phyloP scores from a whole-genome alignment of 352 stramenopile genomes.

The Aphanomyces astaci region DNA sequence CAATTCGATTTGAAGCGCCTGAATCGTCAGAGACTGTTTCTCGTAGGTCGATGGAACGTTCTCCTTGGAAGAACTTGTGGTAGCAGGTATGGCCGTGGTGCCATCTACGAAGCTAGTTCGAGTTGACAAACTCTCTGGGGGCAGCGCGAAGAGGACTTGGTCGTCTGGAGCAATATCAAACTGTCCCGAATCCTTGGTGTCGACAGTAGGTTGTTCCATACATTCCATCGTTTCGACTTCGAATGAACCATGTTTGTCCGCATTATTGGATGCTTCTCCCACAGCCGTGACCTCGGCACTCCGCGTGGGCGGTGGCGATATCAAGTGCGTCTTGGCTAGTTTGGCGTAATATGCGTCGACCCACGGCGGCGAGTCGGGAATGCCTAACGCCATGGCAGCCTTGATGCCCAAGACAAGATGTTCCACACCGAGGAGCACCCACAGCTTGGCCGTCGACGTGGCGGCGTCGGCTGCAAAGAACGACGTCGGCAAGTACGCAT shows the following conservation, averaged over 20 bases:
- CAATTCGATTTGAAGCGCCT: not conserved
- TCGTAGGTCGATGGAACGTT: too few relatives aligned
- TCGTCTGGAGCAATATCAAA: too few relatives aligned
- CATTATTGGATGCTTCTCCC: too few relatives aligned
- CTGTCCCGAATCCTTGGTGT: too few relatives aligned
- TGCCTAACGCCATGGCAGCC: constrained; percentile 50
- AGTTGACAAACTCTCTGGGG: not conserved
- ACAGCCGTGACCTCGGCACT: not conserved
- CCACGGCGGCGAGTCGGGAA: constrained; percentile 63
- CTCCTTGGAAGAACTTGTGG: too few relatives aligned
- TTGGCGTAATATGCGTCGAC: constrained; percentile 25
- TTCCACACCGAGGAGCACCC: constrained; percentile 52
- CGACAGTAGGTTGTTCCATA: too few relatives aligned
- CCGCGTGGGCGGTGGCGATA: not conserved
- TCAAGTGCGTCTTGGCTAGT: not conserved
- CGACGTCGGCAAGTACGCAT: constrained; percentile 21
- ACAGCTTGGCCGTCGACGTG: constrained; percentile 42
- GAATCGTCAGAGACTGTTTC: too few relatives aligned
- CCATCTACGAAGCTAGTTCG: too few relatives aligned
- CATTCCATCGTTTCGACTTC: too few relatives aligned
- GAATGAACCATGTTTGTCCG: too few relatives aligned
- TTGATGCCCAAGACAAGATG: constrained; percentile 59
- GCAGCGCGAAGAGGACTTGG: not conserved
- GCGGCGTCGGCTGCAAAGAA: not conserved
- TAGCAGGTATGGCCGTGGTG: too few relatives aligned